Base-by-base conservation (phyloP, 257 asterid genomes). In the Apocynum venetum region DNA sequence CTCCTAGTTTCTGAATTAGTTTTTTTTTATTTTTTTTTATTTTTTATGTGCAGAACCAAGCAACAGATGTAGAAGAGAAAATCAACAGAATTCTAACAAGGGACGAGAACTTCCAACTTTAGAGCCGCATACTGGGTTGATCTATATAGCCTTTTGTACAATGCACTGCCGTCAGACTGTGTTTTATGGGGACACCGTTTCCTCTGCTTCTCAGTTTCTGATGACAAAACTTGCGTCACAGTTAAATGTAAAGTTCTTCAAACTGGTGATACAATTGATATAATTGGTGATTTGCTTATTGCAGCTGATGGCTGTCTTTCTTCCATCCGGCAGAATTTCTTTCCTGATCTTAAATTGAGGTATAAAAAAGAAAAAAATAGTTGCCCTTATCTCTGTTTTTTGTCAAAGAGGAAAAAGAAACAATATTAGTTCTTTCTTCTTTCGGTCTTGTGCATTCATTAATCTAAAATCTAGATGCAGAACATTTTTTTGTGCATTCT, bases 271-370 rank as follows among this genome's bases (percentile, higher is more conserved):
- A 80, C 86, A 19, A 56, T 84, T 10, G 89, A 89, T 36, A 66
- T 88, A 41, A 81, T 70, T 40, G 82, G 92, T 35, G 88, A 93
- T 85, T 79, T 93, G 81, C 94, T 91, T 48, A 80, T 93, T 81
- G 98, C 96, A 61, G 98, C 97, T 35, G 96, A 93, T 82, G 98
- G 98, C 67, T 86, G 94, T 81, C 85, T 85, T 78, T 93, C 97
- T 71, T 84, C 85, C 38, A 84, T 93, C 67, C 87, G 97, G 25
- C 85, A 81, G 80, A 57, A 55, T 47, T 93, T 93, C 77, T 83
- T 91, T 77, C 97, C 97, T 0, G 83, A 81, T 79, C 84, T 88
- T 74, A 88, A 89, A 78, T 77, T 93, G 78, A 91, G 98, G 98
- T 91, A 85, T 78, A 35, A 55, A 73, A 43, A 13, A 72, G 71